These are phyloP conservation scores for Triticum dicoccoides DNA, from an alignment of 176 grass and related monocot genomes.

Conservation along the genomic window DNA sequence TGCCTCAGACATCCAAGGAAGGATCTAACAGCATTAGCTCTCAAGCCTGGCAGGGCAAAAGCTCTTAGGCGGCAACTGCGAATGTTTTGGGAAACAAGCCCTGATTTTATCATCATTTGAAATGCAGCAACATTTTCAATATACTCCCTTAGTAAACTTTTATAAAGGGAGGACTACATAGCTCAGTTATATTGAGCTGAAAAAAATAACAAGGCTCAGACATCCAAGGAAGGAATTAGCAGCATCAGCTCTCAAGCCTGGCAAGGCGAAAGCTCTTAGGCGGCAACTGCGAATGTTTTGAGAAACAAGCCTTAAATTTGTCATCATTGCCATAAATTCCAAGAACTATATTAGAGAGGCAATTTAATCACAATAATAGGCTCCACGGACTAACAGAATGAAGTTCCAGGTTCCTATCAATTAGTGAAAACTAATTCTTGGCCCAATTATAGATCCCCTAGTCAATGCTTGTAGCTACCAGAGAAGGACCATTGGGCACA, in stretches of 20 bases:
- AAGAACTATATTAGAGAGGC: too few species aligned
- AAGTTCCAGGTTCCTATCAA: slow-evolving; percentile 55
- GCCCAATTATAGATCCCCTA: slow-evolving; percentile 12
- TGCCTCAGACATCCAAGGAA: slow-evolving; percentile 45
- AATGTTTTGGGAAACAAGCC: slow-evolving; percentile 77
- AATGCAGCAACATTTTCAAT: not conserved
- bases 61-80: slow-evolving; percentile 61
- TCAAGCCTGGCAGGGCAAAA: slow-evolving; percentile 61
- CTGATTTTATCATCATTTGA: slow-evolving; percentile 12
- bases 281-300: slow-evolving; percentile 60
- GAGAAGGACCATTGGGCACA: slow-evolving; percentile 70
- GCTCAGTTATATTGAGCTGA: not conserved
- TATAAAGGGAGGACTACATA: not conserved
- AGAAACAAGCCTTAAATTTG: slow-evolving; percentile 59
- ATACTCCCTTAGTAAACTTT: too few species aligned
- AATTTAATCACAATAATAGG: slow-evolving; percentile 84
- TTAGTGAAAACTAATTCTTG: slow-evolving; percentile 51
- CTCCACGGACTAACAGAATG: slow-evolving; percentile 42
- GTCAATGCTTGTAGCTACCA: slow-evolving; percentile 34
- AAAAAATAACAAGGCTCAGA: slow-evolving; percentile 21
- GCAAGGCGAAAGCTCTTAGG: slow-evolving; percentile 53
- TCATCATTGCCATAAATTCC: not conserved
- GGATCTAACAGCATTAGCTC: slow-evolving; percentile 53
- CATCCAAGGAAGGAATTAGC: slow-evolving; percentile 54
- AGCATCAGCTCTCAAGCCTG: slow-evolving; percentile 55